A percentile compares a stretch with the other conserved stretches of the same genome.
phyloP scores from a whole-genome alignment of 768 basidiomycete genomes.

The Rhizopogon rudus region DNA sequence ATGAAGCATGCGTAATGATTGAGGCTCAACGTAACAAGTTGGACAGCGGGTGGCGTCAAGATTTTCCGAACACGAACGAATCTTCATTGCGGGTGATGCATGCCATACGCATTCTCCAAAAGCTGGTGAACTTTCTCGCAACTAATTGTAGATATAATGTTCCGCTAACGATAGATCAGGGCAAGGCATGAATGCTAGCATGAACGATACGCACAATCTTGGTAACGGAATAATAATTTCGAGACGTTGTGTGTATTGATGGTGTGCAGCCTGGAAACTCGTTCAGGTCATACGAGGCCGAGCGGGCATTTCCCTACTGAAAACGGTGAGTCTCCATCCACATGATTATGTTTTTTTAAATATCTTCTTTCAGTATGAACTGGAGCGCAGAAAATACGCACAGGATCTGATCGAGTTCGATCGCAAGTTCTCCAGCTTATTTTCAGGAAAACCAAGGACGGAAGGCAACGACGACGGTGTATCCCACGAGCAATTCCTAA shows the following conservation, averaged over 20 bases:
- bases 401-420: conserved; percentile 72
- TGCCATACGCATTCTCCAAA: conserved; percentile 67
- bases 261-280: conserved; percentile 39
- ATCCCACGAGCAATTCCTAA: conserved; percentile 31
- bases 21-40: conserved; percentile 39
- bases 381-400: conserved; percentile 62
- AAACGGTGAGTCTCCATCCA: conserved; percentile 28
- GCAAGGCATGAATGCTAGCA: conserved; percentile 77
- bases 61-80: conserved; percentile 53
- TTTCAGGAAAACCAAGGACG: conserved; percentile 61
- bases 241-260: background rate
- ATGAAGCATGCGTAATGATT: background rate
- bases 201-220: conserved; percentile 75
- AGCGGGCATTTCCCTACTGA: conserved; percentile 31
- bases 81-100: conserved; percentile 76
- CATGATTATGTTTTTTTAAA: background rate
- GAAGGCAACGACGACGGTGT: conserved; percentile 30
- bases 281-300: conserved; percentile 39
- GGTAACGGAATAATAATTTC: conserved; percentile 23
- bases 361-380: conserved; percentile 48
- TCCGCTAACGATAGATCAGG: conserved; percentile 28
- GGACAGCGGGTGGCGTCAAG: conserved; percentile 68
- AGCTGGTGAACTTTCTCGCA: conserved; percentile 37
- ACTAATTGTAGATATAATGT: background rate
- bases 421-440: conserved; percentile 54